Evolutionary conservation across 352 stramenopile genomes (phyloP).

Genomic region (Lagenidium sp.): DNA sequence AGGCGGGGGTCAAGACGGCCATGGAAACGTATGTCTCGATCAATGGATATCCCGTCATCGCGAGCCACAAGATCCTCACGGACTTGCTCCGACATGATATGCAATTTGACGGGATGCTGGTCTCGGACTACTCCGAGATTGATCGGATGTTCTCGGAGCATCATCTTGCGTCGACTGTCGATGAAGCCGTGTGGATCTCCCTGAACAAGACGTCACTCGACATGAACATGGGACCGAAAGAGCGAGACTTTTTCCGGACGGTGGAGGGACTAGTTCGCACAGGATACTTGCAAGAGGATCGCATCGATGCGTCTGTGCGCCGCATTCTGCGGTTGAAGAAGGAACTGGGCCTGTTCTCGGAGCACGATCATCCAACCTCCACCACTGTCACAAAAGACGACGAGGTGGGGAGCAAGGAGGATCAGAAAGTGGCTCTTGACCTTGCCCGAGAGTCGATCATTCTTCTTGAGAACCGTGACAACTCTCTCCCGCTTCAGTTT

Average conservation of each 20-base stretch:
- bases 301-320: conserved; percentile 53
- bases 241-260: conserved; percentile 33
- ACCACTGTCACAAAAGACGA: background rate
- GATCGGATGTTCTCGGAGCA: conserved; percentile 82
- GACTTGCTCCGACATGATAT: conserved; percentile 82
- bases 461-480: conserved; percentile 61
- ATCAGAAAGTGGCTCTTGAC: conserved; percentile 44
- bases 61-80: conserved; percentile 67
- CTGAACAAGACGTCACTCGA: conserved; percentile 85
- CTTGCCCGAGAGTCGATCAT: conserved; percentile 74
- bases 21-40: conserved; percentile 91
- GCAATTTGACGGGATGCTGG: conserved; percentile 83
- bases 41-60: conserved; percentile 81
- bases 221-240: conserved; percentile 86
- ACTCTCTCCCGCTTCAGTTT: conserved; percentile 26
- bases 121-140: conserved; percentile 91
- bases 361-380: conserved; percentile 4
- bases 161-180: conserved; percentile 45
- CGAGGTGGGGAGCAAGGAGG: conserved; percentile 33
- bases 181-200: conserved; percentile 59
- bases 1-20: conserved; percentile 68
- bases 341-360: conserved; percentile 33
- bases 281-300: conserved; percentile 28
- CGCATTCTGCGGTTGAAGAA: conserved; percentile 52
- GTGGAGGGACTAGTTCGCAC: conserved; percentile 39